Conservation (phyloP, 2,329 filamentous ascomycete genomes). For the Lachnellula arida region DNA sequence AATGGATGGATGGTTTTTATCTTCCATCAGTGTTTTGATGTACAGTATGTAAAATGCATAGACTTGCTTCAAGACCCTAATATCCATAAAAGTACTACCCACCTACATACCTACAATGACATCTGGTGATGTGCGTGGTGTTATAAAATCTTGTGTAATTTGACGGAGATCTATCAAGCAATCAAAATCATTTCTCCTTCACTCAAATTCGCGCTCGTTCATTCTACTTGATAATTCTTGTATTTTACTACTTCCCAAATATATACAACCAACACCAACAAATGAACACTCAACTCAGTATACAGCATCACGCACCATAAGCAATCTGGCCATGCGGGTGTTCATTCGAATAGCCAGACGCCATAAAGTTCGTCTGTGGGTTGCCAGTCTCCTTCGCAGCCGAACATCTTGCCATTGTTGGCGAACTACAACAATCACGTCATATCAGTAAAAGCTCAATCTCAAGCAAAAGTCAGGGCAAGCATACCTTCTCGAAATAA, state of each 20-base stretch:
- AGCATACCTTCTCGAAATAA: conserved; percentile 85
- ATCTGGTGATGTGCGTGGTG: no score
- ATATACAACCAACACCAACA: conserved; percentile 32
- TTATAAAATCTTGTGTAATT: no score
- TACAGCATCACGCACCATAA: conserved; percentile 30
- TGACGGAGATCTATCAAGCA: no score
- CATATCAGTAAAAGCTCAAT: conserved; percentile 2
- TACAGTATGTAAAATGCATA: conserved; percentile 22
- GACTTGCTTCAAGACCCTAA: conserved; percentile 2
- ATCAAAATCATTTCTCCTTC: background rate
- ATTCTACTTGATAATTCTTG: conserved; percentile 18
- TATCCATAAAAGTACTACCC: background rate
- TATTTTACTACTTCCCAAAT: conserved; percentile 26
- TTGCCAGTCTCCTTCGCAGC: conserved; percentile 83
- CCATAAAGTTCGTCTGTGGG: conserved; percentile 75
- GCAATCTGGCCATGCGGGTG: conserved; percentile 29
- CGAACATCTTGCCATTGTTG: conserved; percentile 97
- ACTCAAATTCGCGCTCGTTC: conserved; percentile 1
- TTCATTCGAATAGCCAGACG: conserved; percentile 49
- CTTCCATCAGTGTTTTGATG: conserved; percentile 10
- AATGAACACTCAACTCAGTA: conserved; percentile 21
- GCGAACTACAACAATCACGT: conserved; percentile 57
- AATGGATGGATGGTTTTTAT: conserved; percentile 7
- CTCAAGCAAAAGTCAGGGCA: background rate
- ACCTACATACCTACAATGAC: no score